Evolutionary conservation across 2,329 filamentous ascomycete species (phyloP).

Genomic region (Apiospora malaysiana): DNA sequence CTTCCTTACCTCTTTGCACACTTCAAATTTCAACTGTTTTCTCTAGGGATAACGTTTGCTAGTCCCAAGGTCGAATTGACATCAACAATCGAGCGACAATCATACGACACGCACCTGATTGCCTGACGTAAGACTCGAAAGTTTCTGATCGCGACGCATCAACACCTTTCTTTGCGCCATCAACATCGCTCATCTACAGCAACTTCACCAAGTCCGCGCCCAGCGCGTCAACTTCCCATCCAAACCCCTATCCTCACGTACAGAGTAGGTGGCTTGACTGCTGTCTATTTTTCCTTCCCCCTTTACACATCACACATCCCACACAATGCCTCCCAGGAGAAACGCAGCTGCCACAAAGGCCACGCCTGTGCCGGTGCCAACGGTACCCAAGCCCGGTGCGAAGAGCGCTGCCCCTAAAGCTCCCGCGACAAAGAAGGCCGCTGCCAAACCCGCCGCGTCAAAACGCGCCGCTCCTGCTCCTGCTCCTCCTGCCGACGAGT

Average conservation of each 20-base stretch:
- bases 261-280: constrained; percentile 1
- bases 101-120: not conserved
- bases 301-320: not conserved
- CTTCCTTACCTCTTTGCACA: not conserved
- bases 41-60: not conserved
- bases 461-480: constrained; percentile 1
- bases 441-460: constrained; percentile 20
- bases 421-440: constrained; percentile 31
- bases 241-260: not conserved
- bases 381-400: constrained; percentile 21
- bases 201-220: not conserved
- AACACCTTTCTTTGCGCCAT: constrained; percentile 15
- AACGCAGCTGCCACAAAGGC: constrained; percentile 28
- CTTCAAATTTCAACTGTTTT: not conserved
- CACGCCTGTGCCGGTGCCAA: constrained; percentile 24
- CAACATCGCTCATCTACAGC: not conserved
- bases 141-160: constrained; percentile 6
- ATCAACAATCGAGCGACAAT: not conserved
- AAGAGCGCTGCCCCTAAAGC: constrained; percentile 23
- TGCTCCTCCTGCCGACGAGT: constrained; percentile 12
- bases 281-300: not conserved
- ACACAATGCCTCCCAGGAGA: constrained; percentile 27
- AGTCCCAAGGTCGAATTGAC: not conserved
- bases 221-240: not conserved
- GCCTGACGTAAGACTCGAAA: constrained; percentile 17